Conservation (phyloP, 495 filamentous ascomycete species). For the Penicillium odoratum region DNA sequence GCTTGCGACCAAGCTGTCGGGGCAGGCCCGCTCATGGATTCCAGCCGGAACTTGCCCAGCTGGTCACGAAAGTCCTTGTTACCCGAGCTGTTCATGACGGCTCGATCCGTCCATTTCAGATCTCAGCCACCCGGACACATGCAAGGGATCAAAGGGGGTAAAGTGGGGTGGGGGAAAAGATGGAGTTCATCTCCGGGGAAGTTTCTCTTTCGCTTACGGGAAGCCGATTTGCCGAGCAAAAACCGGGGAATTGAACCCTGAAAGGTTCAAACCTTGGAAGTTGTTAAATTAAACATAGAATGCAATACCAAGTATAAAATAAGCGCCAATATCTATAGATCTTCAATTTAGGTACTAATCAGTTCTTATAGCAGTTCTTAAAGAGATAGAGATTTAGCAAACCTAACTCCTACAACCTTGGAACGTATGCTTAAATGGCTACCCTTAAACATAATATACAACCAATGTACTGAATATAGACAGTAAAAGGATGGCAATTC, state of each 20-base stretch:
- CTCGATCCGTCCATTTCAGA: constrained; percentile 41
- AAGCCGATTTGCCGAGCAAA: constrained; percentile 3
- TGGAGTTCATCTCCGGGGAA: constrained; percentile 1
- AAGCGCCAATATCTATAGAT: no score
- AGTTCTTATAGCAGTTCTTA: no score
- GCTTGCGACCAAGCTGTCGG: constrained; percentile 22
- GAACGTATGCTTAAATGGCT: no score
- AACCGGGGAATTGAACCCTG: background rate
- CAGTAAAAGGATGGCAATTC: no score
- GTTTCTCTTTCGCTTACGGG: background rate
- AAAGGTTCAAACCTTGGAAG: no score
- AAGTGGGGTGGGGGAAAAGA: background rate
- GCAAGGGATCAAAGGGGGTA: background rate
- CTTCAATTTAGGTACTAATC: no score
- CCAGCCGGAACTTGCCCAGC: constrained; percentile 48
- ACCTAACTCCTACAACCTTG: no score
- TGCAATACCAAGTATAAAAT: no score
- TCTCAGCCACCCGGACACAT: constrained; percentile 17
- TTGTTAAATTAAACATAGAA: no score
- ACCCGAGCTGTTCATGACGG: constrained; percentile 39
- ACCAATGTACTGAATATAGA: no score
- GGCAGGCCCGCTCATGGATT: constrained; percentile 23
- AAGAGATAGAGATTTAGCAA: no score
- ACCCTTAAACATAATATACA: no score
- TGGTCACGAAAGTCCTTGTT: constrained; percentile 48